Base-by-base conservation (phyloP, 2,329 filamentous ascomycete genomes). In the Pseudogymnoascus sp. region DNA sequence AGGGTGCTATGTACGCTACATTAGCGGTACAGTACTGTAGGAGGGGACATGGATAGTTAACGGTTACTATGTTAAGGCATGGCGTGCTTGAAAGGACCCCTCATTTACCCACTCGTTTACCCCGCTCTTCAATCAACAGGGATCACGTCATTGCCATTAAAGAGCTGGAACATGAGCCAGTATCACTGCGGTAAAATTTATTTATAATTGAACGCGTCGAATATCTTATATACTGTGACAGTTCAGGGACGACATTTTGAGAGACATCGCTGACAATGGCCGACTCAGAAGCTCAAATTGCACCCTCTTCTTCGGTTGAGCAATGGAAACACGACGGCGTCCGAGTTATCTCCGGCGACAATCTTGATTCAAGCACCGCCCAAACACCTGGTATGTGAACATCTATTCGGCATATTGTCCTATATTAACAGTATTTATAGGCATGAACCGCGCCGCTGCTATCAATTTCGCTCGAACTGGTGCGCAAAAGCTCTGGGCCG, bases 401-500 rank as follows among this genome's bases (percentile, higher is more conserved):
- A 40, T 27, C 35, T 37, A 5, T n/a, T 37, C 35, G 13, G 35
- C 42, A 25, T 52, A 12, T 52, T 52, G 21, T 52, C 42, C 42
- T 29, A 25, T 52, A 25, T 29, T 52, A 13, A 37, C 35, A n/a
- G 35, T n/a, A 37, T 37, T 37, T 36, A 36, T 42, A 68, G 67
- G 67, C 59, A 78, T 78, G 76, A 71, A 74, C 61, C 72, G 77
- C 7, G 72, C 73, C 18, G 75, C 76, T n/a, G 77, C 77, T 1
- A 74, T 79, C 63, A 77, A 77, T 66, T 73, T 76, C 61, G 76
- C 76, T 0, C 70, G 77, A 3, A 73, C 74, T 1, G 76, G 76
- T 13, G 77, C 77, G 0, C 72, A 77, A 64, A 77, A 77, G 61
- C 69, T 78, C 25, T 78, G 76, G 76, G 76, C 76, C 5, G 76